Evolutionary conservation across 2,329 filamentous ascomycete genomes (phyloP).

Genomic region (Mycosphaerella sp.): DNA sequence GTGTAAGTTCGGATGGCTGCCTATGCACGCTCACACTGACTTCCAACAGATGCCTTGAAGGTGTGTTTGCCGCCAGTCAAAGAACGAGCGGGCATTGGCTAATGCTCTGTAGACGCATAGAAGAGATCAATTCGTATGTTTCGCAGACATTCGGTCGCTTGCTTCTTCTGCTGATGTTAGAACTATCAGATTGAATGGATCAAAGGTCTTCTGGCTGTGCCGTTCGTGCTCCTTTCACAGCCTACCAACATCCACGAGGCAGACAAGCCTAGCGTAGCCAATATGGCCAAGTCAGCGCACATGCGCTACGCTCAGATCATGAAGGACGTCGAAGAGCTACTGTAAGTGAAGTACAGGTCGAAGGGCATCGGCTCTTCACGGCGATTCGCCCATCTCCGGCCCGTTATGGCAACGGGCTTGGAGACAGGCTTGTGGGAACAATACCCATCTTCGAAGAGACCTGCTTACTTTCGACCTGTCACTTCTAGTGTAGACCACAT

Average conservation of each 20-base stretch:
- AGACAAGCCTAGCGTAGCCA: conserved; percentile 53
- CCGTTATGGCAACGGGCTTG: too few relatives aligned
- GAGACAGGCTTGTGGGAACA: too few relatives aligned
- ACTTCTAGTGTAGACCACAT: conserved; percentile 61
- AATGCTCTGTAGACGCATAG: conserved; percentile 67
- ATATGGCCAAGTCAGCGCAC: conserved; percentile 72
- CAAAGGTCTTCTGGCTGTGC: conserved; percentile 81
- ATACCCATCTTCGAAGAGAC: too few relatives aligned
- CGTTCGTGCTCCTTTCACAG: conserved; percentile 93
- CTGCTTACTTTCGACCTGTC: too few relatives aligned
- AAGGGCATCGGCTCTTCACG: too few relatives aligned
- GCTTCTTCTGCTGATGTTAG: conserved; percentile 21
- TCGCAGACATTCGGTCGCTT: neutral
- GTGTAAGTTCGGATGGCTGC: conserved; percentile 24
- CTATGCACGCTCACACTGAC: conserved; percentile 5
- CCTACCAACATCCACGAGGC: conserved; percentile 79
- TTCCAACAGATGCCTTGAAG: conserved; percentile 56
- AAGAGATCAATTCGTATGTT: conserved; percentile 76
- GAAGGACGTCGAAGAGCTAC: conserved; percentile 83
- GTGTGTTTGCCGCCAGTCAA: conserved; percentile 35
- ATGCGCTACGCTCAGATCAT: conserved; percentile 92
- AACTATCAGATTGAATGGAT: conserved; percentile 58
- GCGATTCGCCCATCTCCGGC: too few relatives aligned
- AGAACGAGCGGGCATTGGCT: neutral
- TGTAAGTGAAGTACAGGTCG: conserved; percentile 46